Base-by-base conservation (phyloP, 1,284 basidiomycete species). In the Cryptococcus sp. region DNA sequence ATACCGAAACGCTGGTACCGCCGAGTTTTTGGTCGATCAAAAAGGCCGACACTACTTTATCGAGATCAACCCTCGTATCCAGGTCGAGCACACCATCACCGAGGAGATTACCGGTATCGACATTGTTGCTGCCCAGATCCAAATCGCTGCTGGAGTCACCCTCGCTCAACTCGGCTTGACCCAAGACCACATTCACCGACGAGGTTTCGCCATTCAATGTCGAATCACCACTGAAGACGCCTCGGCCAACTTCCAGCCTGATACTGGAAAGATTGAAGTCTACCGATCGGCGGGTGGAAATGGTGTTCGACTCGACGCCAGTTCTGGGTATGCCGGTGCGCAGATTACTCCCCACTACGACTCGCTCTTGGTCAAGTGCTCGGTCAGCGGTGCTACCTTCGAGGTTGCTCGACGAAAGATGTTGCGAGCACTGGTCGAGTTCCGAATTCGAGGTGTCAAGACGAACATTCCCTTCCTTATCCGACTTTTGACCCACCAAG, bases 311-410 rank as follows among this genome's bases (percentile, higher is more conserved):
- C 80, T 99, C 50, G 95, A 99, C 69, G 90, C 95, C 23, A 87
- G 86, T 70, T 97, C 93, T 57, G 95, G 95, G 62, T 99, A 97
- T 63, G 95, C 95, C 50, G 95, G 95, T 52, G 95, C 95, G 38
- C 95, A 98, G 76, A 98, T 99, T 73, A 99, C 95, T 82, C 94
- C 94, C 48, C 93, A 98, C 75, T 99, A 98, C 72, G 95, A 99
- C 77, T 94, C 90, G 65, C 79, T 98, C 71, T 81, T 99, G 45
- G 95, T 98, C 69, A 98, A 98, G 76, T 90, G 91, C 68, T 87
- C 86, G 41, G 93, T 95, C 55, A 92, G 87, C 58, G 95, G 95
- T 45, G 92, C 94, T 16, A 97, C 93, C 2, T 99, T 97, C 69
- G 95, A 99, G 71, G 93, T 98, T 47, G 94, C 95, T 25, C 85